Evolutionary conservation across 306 rosid species (phyloP), one percentile per base, ranked within the genome.

Genomic region (Quercus cerris): DNA sequence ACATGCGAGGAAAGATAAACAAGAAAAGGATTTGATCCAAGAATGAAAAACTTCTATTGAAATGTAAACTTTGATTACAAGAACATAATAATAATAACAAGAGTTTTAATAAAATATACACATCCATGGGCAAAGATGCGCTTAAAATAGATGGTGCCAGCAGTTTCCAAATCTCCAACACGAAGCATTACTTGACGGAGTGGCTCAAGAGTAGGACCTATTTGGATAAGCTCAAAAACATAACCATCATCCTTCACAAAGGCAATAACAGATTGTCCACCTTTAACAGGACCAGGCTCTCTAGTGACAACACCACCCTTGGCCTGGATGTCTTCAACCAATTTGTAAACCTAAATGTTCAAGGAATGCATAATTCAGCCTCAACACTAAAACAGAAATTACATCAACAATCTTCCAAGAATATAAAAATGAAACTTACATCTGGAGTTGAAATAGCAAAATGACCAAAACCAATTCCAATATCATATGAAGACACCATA

Each of bases 161-260:
- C 33, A 4, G 5, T 31, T 31, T 31, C 5, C 5, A 31, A 30
- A 30, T 30, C 1, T 4, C 33, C 33, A 30, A 30, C 33, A 30
- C 27, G 2, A 27, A 27, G 27, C 99, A 95, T 95, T 11, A 95
- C 91, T 90, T 95, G 99, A 79, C 98, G 88, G 57, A 95, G 77
- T 54, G 99, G 98, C 82, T 95, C 97, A 0, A 92, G 97, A 41
- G 97, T 90, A 57, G 93, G 77, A 54, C 84, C 84, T 80, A 98
- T 86, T 89, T 95, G 92, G 80, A 95, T 89, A 62, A 95, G 83
- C 86, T 91, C 97, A 86, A 95, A 95, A 13, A 7, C 1, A 75
- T 95, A 95, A 84, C 98, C 99, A 86, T 95, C 99, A 75, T 95
- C 99, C 88, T 91, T 91, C 76, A 87, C 97, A 82, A 91, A 93